Evolutionary conservation across 495 filamentous ascomycete genomes (phyloP), one percentile per base, ranked within the genome.

Genomic region (Trichoderma virens): DNA sequence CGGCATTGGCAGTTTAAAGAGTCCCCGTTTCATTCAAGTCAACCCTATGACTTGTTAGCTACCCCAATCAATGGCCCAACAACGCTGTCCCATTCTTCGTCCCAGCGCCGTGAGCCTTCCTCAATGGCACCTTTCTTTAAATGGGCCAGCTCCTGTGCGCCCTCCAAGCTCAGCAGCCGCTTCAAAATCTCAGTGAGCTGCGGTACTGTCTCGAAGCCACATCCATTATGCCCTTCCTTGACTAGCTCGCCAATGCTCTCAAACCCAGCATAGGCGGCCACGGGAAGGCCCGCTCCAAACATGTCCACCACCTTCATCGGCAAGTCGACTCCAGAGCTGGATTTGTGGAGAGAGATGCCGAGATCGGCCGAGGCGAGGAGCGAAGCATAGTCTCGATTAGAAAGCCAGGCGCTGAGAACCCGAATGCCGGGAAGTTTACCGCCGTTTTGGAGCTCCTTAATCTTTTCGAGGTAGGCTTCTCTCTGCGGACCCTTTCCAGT

Each of bases 221-320:
- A 77, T 14, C 93, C 93, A 72, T 96, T 97, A 23, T 86, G 80
- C n/a, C 88, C 89, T 69, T 96, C 91, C 25, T 80, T 87, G 3
- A 96, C 90, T 62, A 97, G 75, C 76, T 97, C 93, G 23, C 84
- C 82, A 84, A 93, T 96, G 61, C 91, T 91, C 72, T 91, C 85
- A 68, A 93, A 97, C 8, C 80, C 82, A 25, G 77, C 80, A 83
- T 92, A 97, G 25, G 92, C 94, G 2, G 86, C 88, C 4, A 99
- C 95, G 0, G 94, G 94, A 61, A 99, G 75, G 0, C 94, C 94
- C 0, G 91, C 88, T 0, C 94, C 94, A 70, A 98, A 97, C 90
- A 99, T 94, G 70, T 99, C 94, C 6, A 99, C 93, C 8, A 99
- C 93, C 76, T 99, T 99, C 94, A 99, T 99, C 0, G 94, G 94